Conservation (phyloP, 805 yeast species). For the Metschnikowia similis region DNA sequence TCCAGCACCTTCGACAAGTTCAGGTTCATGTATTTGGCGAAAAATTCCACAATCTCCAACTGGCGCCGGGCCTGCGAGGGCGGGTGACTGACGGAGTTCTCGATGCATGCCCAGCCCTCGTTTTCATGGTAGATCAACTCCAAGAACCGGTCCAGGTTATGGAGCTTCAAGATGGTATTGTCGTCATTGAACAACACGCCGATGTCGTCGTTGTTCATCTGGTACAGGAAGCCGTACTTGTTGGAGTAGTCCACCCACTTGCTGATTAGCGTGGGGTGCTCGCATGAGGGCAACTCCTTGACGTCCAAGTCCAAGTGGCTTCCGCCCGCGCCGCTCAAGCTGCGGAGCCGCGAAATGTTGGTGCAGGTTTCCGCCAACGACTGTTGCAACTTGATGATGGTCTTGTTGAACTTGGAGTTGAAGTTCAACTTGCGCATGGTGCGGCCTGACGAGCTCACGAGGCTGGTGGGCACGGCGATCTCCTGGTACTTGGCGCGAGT, state of each 20-base stretch:
- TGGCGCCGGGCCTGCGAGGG: constrained; percentile 57
- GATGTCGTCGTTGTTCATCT: constrained; percentile 80
- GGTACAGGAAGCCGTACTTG: constrained; percentile 93
- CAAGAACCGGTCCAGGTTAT: constrained; percentile 61
- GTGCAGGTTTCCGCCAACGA: constrained; percentile 34
- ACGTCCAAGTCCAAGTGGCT: constrained; percentile 23
- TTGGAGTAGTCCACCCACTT: constrained; percentile 98
- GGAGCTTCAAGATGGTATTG: constrained; percentile 70
- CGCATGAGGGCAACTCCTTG: constrained; percentile 39
- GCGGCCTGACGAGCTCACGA: constrained; percentile 20
- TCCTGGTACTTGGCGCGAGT: constrained; percentile 84
- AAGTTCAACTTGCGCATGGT: constrained; percentile 36
- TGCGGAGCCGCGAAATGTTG: constrained; percentile 41
- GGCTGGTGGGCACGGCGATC: constrained; percentile 38
- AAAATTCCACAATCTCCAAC: constrained; percentile 81
- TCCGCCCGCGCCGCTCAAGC: constrained; percentile 25
- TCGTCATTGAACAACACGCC: constrained; percentile 89
- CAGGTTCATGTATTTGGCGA: constrained; percentile 87
- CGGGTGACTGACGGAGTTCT: constrained; percentile 40
- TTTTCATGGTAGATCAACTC: constrained; percentile 46
- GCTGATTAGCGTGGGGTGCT: constrained; percentile 69
- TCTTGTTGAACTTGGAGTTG: constrained; percentile 34
- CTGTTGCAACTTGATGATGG: constrained; percentile 36
- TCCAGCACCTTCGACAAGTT: constrained; percentile 79
- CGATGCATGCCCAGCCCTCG: constrained; percentile 46